Percentiles rank a stretch among this genome's conserved stretches.
Evolutionary conservation across 1,284 basidiomycete genomes (phyloP).

Genomic region (Lentinus polychrous): DNA sequence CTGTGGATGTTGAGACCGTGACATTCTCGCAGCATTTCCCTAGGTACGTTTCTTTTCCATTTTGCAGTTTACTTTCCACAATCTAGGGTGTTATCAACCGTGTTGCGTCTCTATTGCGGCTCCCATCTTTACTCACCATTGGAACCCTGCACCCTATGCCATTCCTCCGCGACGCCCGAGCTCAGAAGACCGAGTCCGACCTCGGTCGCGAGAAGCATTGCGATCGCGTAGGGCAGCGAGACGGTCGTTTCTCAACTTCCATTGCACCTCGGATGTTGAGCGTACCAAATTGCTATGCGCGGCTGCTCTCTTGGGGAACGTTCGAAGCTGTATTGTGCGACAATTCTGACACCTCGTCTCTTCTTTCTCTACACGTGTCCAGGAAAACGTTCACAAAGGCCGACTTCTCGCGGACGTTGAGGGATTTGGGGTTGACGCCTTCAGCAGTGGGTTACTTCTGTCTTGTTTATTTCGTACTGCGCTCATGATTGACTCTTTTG

Average conservation of each 20-base stretch:
- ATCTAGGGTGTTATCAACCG: not conserved
- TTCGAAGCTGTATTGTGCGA: not conserved
- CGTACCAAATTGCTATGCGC: too few relatives aligned
- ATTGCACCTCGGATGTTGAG: too few relatives aligned
- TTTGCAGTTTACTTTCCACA: not conserved
- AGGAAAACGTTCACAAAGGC: slow-evolving; percentile 62
- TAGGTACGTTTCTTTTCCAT: slow-evolving; percentile 40
- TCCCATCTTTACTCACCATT: too few relatives aligned
- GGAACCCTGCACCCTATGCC: too few relatives aligned
- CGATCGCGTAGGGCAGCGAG: too few relatives aligned
- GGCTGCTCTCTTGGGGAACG: not conserved
- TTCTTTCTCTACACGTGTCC: slow-evolving; percentile 1
- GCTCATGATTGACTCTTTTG: too few relatives aligned
- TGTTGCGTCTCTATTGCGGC: slow-evolving; percentile 3
- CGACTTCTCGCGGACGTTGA: slow-evolving; percentile 64
- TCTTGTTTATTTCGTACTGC: too few relatives aligned
- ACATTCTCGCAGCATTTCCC: slow-evolving; percentile 78
- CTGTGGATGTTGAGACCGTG: slow-evolving; percentile 70
- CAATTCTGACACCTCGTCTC: not conserved
- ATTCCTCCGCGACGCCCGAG: too few relatives aligned
- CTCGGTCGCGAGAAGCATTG: too few relatives aligned
- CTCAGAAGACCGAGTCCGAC: too few relatives aligned
- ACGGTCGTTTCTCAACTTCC: too few relatives aligned
- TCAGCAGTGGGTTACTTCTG: slow-evolving; percentile 49
- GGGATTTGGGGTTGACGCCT: slow-evolving; percentile 70